These are phyloP conservation scores for Corchorus olitorius DNA, from an alignment of 345 rosid species.

Conservation along the genomic window DNA sequence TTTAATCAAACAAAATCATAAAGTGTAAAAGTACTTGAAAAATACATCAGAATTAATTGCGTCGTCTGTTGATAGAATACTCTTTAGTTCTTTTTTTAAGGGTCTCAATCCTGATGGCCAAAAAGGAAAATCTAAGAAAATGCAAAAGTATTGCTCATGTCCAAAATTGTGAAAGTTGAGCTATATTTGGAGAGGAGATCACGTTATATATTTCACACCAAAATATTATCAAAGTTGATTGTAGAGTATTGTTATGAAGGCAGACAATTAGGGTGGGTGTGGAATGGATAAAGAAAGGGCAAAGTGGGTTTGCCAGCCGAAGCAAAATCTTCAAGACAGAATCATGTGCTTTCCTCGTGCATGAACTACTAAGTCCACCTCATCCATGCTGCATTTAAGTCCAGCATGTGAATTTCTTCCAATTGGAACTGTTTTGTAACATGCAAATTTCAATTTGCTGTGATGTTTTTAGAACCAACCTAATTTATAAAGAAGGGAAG, in stretches of 20 bases:
- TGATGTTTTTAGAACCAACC: neutral
- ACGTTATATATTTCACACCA: neutral
- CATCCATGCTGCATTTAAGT: constrained; percentile 28
- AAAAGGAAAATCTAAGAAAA: no score
- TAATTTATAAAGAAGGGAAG: neutral
- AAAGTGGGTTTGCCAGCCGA: neutral
- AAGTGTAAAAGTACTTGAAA: no score
- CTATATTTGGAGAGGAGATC: neutral
- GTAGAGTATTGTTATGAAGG: neutral
- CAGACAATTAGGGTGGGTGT: neutral
- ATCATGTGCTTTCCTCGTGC: constrained; percentile 32
- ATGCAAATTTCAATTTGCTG: neutral
- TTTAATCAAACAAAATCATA: no score
- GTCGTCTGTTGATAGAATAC: no score
- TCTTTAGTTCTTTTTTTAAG: no score
- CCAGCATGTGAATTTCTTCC: constrained; percentile 31
- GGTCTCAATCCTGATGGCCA: no score
- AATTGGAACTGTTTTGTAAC: constrained; percentile 1
- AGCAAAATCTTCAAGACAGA: constrained; percentile 23
- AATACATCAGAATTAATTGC: no score
- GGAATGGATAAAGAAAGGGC: neutral
- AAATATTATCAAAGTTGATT: neutral
- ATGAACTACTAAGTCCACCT: constrained; percentile 17
- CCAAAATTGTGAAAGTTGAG: neutral
- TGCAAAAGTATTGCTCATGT: no score